Conservation (phyloP, 2,329 filamentous ascomycete species). For the Aspergillus tanneri region DNA sequence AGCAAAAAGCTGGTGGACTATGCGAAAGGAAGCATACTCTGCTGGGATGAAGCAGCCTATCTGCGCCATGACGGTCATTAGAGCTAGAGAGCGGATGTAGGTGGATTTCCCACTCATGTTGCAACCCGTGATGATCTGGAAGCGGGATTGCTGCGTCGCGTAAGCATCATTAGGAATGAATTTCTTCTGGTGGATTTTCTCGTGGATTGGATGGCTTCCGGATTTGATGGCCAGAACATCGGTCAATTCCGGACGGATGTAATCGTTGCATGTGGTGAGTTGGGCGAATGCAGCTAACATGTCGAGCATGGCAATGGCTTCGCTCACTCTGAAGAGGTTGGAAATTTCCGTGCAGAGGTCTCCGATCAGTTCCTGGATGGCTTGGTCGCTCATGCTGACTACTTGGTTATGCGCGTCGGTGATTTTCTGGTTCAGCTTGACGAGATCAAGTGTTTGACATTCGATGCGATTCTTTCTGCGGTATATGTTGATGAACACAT, state of each 20-base stretch:
- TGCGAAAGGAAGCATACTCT: constrained; percentile 74
- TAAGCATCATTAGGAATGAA: constrained; percentile 92
- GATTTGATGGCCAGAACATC: constrained; percentile 69
- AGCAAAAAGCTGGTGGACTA: constrained; percentile 81
- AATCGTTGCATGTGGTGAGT: constrained; percentile 65
- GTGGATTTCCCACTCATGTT: constrained; percentile 99
- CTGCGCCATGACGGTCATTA: constrained; percentile 91
- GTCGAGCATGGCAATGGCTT: constrained; percentile 82
- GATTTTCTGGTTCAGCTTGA: constrained; percentile 78
- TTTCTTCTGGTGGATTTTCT: constrained; percentile 66
- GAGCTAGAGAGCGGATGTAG: constrained; percentile 80
- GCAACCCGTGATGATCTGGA: constrained; percentile 91
- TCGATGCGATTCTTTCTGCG: constrained; percentile 74
- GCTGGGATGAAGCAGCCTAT: constrained; percentile 89
- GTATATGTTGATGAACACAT: constrained; percentile 73
- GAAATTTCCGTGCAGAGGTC: constrained; percentile 71
- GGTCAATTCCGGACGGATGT: constrained; percentile 67
- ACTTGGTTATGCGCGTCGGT: constrained; percentile 81
- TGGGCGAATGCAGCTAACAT: constrained; percentile 79
- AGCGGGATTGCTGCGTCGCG: constrained; percentile 73
- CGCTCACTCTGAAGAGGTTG: constrained; percentile 76
- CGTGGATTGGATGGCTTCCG: constrained; percentile 75
- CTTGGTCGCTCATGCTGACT: constrained; percentile 74
- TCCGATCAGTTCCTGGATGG: constrained; percentile 69
- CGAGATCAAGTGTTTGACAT: constrained; percentile 79